Base-by-base conservation (phyloP, 495 filamentous ascomycete genomes). In the Staphylotrichum longicolle region DNA sequence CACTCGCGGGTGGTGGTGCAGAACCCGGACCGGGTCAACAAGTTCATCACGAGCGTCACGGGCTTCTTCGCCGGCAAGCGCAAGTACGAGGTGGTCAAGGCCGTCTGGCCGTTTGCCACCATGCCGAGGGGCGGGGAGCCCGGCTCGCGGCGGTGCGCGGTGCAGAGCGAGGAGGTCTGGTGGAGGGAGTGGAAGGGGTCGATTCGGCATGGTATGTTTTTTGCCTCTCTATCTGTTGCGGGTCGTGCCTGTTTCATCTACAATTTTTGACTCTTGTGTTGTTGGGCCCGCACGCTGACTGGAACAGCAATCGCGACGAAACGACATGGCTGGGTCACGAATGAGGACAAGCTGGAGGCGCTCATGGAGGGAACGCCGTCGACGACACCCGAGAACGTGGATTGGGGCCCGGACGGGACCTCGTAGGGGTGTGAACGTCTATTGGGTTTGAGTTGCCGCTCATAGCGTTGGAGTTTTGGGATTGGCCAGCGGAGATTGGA, bases 111-210 rank as follows among this genome's bases (percentile, higher is more conserved):
- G 40, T 78, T 80, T 57, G 74, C 78, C 6, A 75, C 74, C 12
- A 63, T 68, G 50, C 70, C 63, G 52, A 73, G 68, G 44, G 76
- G 77, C 41, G 74, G 76, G 42, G 64, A 63, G 6, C 74, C 77
- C 42, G 63, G 60, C 1, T 74, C 72, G 4, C 64, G 77, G 40
- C 63, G 69, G 46, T 82, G 76, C 59, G 70, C 69, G 3, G 77
- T 82, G 20, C 78, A 81, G 66, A 80, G 72, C 12, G 81, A 85
- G 69, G 78, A 83, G 66, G 71, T 66, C 0, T 83, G 81, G 81
- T 83, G 80, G 76, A 68, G 72, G 51, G 78, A 81, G 54, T 82
- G 80, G 78, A 73, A 66, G 54, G 77, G 77, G 39, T 69, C 74
- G 4, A 73, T 79, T 48, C 70, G 70, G 34, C 74, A 72, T 56